phyloP scores from a whole-genome alignment of 495 filamentous ascomycete species.

The Immersiella caudata region DNA sequence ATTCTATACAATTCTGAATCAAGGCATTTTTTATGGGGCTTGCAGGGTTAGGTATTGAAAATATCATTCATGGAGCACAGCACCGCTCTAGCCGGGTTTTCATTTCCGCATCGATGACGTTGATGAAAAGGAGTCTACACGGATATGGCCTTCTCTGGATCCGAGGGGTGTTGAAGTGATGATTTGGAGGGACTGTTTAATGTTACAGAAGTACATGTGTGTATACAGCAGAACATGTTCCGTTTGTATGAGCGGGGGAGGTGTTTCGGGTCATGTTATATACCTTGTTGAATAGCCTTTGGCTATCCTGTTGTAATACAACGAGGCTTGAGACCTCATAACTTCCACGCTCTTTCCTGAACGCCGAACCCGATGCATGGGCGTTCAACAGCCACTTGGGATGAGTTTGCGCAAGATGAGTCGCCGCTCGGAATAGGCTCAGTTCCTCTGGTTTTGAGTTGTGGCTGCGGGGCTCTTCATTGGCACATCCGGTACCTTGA shows the following conservation, averaged over 20 bases:
- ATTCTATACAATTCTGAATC: neutral
- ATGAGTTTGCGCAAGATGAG: neutral
- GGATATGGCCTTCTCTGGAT: neutral
- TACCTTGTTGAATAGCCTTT: constrained; percentile 6
- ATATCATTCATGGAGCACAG: neutral
- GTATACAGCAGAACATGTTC: constrained; percentile 13
- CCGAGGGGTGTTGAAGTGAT: neutral
- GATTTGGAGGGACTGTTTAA: constrained; percentile 10
- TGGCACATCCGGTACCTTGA: constrained; percentile 74
- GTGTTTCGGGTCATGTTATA: constrained; percentile 1
- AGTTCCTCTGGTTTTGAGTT: constrained; percentile 32
- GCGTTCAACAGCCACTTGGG: neutral
- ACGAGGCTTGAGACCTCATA: neutral
- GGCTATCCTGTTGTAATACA: constrained; percentile 9
- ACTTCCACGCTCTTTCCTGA: neutral
- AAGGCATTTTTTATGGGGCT: neutral
- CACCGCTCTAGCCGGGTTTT: neutral
- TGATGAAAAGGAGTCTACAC: neutral
- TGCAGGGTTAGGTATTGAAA: neutral
- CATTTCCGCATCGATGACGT: neutral
- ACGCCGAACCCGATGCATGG: neutral
- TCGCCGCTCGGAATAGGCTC: constrained; percentile 7
- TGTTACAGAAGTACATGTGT: constrained; percentile 24
- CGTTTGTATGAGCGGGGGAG: constrained; percentile 6
- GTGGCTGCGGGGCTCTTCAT: constrained; percentile 11